Evolutionary conservation across 2,329 filamentous ascomycete species (phyloP), one percentile per base, ranked within the genome.

Genomic region (Ascosphaera pollenicola): DNA sequence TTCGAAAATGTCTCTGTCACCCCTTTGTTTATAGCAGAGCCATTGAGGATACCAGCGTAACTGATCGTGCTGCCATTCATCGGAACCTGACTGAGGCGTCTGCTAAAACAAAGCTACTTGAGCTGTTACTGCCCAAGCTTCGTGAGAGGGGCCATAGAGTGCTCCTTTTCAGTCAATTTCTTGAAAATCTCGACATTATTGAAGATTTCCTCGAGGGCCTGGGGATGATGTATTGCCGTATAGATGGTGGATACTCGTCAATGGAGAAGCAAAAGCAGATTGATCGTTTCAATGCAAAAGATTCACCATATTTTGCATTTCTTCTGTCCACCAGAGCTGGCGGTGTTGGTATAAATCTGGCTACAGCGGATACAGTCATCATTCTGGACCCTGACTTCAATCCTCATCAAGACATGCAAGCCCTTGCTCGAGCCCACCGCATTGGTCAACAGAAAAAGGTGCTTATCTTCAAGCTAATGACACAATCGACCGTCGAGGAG

Each of bases 341-440:
- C 40, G 89, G 91, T 50, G 87, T 98, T 0, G 91, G 89, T 13
- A 98, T 98, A 63, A 98, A 98, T 52, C 67, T 98, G 40, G 89
- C 89, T 0, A 93, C 85, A 6, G 89, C 89, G 2, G 89, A 98
- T 52, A 98, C 89, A 0, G 91, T 98, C 44, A 94, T 98, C 46
- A 94, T 98, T 46, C 73, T 95, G 47, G 85, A 98, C 49, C 83
- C 83, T 0, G 89, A 98, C 52, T 95, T 92, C 64, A 98, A 98
- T 44, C 89, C 89, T 0, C 89, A 98, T 52, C 89, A 98, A 57
- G 91, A 98, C 51, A 79, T 98, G 32, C 89, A 98, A 55, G 89
- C 89, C 0, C 67, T 98, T 21, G 92, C 87, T 21, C 75, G 91
- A 46, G 89, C 87, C 15, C 89, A 98, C 57, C 78, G 89, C 18